Evolutionary conservation across 2,329 filamentous ascomycete species (phyloP).

Genomic region (Phoma sp.): DNA sequence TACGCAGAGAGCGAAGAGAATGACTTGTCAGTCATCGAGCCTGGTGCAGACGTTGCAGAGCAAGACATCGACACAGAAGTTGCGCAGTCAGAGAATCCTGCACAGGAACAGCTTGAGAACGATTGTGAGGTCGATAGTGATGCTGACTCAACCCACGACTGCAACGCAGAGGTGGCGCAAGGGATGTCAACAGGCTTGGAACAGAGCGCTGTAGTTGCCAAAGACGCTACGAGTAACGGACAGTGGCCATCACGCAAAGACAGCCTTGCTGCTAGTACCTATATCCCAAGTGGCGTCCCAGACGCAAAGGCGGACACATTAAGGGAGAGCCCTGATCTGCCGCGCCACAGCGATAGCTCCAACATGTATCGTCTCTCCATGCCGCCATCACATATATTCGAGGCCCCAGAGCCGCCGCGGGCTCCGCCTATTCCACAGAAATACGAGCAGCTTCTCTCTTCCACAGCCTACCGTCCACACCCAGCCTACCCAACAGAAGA

Average conservation of each 20-base stretch:
- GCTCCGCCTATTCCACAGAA: conserved; percentile 31
- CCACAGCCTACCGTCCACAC: conserved; percentile 30
- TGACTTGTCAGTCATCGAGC: conserved; percentile 37
- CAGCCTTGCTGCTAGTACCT: conserved; percentile 9
- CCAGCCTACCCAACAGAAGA: conserved; percentile 34
- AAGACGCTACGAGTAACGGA: no score
- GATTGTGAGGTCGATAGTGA: neutral
- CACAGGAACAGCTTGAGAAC: neutral
- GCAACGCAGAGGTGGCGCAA: neutral
- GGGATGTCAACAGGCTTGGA: neutral
- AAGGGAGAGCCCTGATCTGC: conserved; percentile 6
- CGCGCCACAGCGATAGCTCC: conserved; percentile 9
- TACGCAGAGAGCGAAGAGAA: conserved; percentile 24
- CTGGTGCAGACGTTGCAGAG: conserved; percentile 7
- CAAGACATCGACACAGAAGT: neutral
- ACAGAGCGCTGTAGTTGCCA: no score
- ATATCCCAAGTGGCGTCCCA: conserved; percentile 24
- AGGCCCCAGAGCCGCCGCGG: conserved; percentile 17
- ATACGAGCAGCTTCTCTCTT: conserved; percentile 12
- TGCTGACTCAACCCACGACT: neutral
- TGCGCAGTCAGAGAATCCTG: neutral
- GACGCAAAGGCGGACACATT: neutral
- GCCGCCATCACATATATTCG: conserved; percentile 30
- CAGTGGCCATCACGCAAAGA: neutral
- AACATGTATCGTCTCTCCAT: conserved; percentile 30